Evolutionary conservation across 2,329 filamentous ascomycete species (phyloP).

Genomic region (Xenoacremonium recifei): DNA sequence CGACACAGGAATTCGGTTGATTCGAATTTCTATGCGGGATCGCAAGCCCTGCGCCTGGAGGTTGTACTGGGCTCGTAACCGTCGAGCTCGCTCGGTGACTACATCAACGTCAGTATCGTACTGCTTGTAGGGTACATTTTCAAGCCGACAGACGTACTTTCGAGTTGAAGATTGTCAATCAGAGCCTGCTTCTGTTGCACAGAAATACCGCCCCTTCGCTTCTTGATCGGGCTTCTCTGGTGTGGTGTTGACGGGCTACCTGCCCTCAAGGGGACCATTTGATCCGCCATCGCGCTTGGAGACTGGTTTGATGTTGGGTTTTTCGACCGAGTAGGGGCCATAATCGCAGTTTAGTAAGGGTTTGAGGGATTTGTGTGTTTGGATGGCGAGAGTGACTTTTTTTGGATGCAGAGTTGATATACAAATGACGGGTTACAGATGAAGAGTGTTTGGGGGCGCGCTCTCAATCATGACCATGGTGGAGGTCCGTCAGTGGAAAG

Average conservation of each 20-base stretch:
- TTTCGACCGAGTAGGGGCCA: conserved; percentile 46
- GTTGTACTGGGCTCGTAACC: conserved; percentile 84
- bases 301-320: conserved; percentile 29
- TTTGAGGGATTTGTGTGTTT: conserved; percentile 10
- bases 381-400: conserved; percentile 3
- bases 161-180: conserved; percentile 85
- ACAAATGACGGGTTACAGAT: conserved; percentile 11
- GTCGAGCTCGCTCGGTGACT: conserved; percentile 87
- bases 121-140: conserved; percentile 10
- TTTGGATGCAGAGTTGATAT: conserved; percentile 7
- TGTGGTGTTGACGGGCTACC: conserved; percentile 38
- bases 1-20: conserved; percentile 84
- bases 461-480: conserved; percentile 10
- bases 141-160: conserved; percentile 60
- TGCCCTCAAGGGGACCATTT: conserved; percentile 21
- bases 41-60: conserved; percentile 83
- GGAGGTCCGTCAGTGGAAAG: conserved; percentile 23
- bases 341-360: conserved; percentile 19
- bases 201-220: conserved; percentile 60
- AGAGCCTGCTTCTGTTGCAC: conserved; percentile 78
- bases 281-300: conserved; percentile 12
- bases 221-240: conserved; percentile 61
- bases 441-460: conserved; percentile 20
- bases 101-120: conserved; percentile 15
- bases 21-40: conserved; percentile 84